A percentile compares a stretch with the other conserved stretches of the same genome.
These are phyloP conservation scores for Lentinus brumalis DNA, from an alignment of 768 basidiomycete species.

Conservation along the genomic window DNA sequence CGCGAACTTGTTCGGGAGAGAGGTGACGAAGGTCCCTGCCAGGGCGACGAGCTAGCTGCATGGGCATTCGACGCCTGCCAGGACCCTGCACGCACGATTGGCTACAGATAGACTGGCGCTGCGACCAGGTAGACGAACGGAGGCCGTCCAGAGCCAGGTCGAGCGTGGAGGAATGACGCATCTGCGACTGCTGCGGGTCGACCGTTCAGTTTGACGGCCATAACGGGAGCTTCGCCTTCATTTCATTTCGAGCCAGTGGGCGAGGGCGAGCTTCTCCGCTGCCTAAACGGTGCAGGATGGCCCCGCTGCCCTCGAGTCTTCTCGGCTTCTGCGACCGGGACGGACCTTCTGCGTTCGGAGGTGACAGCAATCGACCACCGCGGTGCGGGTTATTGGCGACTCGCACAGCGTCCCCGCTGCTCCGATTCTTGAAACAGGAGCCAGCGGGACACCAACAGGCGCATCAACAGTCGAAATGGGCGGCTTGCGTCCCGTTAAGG, in stretches of 20 bases:
- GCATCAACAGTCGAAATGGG: no score
- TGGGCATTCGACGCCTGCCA: no score
- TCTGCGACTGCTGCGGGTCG: not conserved
- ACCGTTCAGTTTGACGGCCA: not conserved
- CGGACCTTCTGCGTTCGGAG: not conserved
- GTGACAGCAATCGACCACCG: not conserved
- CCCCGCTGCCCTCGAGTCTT: not conserved
- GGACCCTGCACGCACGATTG: not conserved
- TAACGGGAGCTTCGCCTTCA: no score
- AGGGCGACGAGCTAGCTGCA: no score
- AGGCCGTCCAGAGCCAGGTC: not conserved
- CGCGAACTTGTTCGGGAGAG: not conserved
- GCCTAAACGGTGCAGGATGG: not conserved
- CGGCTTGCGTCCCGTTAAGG: no score
- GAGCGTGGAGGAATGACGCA: not conserved
- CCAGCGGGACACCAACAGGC: no score
- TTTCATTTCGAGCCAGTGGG: no score
- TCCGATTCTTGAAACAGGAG: no score
- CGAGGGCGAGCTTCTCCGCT: not conserved
- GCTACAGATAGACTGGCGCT: slow-evolving; percentile 1
- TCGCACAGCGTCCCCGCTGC: no score
- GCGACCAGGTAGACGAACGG: not conserved
- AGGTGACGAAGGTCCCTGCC: no score
- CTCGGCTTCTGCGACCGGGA: not conserved
- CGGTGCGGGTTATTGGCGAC: no score